Evolutionary conservation across 2,329 filamentous ascomycete species (phyloP).

Genomic region (Proliferodiscus dingleyae): DNA sequence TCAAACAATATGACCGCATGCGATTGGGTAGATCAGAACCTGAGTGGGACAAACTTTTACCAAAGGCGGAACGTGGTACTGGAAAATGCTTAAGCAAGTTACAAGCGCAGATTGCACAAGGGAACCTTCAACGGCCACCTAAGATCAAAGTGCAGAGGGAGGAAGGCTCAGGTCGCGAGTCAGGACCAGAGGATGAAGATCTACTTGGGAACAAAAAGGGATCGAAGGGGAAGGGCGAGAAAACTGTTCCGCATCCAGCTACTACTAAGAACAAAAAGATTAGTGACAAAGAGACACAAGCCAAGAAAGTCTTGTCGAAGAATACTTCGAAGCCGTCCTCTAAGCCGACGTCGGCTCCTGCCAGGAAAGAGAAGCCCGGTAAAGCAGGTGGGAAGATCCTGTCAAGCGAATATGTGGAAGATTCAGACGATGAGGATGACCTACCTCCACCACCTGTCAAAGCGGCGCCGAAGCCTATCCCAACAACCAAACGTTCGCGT

Average conservation of each 20-base stretch:
- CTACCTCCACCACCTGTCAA: conserved; percentile 25
- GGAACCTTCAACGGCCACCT: conserved; percentile 42
- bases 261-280: conserved; percentile 52
- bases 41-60: conserved; percentile 58
- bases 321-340: conserved; percentile 21
- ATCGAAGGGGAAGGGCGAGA: conserved; percentile 35
- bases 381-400: conserved; percentile 27
- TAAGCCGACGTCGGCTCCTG: conserved; percentile 15
- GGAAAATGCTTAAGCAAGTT: conserved; percentile 58
- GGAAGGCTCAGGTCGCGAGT: conserved; percentile 42
- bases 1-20: conserved; percentile 55
- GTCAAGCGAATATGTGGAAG: conserved; percentile 29
- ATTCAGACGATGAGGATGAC: conserved; percentile 29
- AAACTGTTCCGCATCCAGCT: conserved; percentile 48
- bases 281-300: conserved; percentile 48
- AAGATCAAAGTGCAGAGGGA: conserved; percentile 47
- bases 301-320: conserved; percentile 49
- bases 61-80: conserved; percentile 52
- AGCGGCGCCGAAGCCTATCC: conserved; percentile 34
- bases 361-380: conserved; percentile 16
- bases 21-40: conserved; percentile 51
- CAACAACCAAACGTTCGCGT: conserved; percentile 45
- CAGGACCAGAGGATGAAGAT: conserved; percentile 37
- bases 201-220: conserved; percentile 27
- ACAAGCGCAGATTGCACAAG: conserved; percentile 53